Percentiles rank a stretch among this genome's conserved stretches.
Evolutionary conservation across 768 basidiomycete genomes (phyloP).

Genomic region (Mycena galericulata): DNA sequence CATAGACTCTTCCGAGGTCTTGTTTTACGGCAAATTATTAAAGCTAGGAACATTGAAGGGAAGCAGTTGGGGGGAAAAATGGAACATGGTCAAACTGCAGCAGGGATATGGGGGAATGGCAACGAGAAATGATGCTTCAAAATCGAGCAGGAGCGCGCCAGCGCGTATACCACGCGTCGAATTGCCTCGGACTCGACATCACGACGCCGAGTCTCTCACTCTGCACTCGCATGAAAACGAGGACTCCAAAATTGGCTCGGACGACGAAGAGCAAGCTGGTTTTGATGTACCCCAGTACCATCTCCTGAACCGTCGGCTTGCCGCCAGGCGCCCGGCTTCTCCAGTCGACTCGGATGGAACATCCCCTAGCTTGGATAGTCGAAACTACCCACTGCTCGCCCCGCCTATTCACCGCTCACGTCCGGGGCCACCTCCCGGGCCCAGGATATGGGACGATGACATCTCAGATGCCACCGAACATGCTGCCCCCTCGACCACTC

Average conservation of each 20-base stretch:
- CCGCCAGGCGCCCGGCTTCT: conserved; percentile 8
- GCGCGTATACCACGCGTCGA: conserved; percentile 29
- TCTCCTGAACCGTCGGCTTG: conserved; percentile 16
- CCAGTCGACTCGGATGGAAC: conserved; percentile 16
- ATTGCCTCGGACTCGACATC: conserved; percentile 23
- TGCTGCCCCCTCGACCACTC: conserved; percentile 52
- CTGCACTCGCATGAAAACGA: conserved; percentile 51
- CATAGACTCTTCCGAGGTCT: conserved; percentile 83
- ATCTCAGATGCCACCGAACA: conserved; percentile 47
- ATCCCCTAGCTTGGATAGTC: conserved; percentile 10
- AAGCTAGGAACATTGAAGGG: conserved; percentile 88
- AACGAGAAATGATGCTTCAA: conserved; percentile 23
- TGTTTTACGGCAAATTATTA: conserved; percentile 84
- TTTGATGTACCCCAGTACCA: conserved; percentile 35
- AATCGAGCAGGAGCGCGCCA: conserved; percentile 18
- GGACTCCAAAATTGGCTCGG: conserved; percentile 11
- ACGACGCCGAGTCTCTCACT: conserved; percentile 55
- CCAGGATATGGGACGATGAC: conserved; percentile 17
- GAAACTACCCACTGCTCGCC: conserved; percentile 27
- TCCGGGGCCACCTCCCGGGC: conserved; percentile 20
- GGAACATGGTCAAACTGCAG: conserved; percentile 76
- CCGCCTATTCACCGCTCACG: conserved; percentile 22
- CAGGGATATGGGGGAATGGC: conserved; percentile 51
- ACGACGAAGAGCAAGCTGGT: conserved; percentile 45
- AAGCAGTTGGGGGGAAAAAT: conserved; percentile 84